Percentiles rank a stretch among this genome's conserved stretches.
Evolutionary conservation across 352 stramenopile species (phyloP).

Genomic region (Phytophthora multivora): DNA sequence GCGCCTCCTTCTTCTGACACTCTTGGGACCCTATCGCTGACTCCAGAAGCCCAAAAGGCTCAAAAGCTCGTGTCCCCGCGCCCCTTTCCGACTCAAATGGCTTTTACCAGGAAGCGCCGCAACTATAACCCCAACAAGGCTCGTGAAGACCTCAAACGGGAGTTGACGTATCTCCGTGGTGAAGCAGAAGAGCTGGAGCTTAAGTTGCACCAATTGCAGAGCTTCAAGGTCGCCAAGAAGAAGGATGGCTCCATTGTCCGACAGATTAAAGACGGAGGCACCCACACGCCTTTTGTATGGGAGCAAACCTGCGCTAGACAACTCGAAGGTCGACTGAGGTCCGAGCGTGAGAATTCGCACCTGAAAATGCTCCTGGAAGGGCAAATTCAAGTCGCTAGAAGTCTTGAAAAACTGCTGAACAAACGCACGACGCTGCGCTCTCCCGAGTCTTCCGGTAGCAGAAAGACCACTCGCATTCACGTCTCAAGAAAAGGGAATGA

Average conservation of each 20-base stretch:
- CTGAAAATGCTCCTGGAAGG: conserved; percentile 27
- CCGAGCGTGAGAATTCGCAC: conserved; percentile 32
- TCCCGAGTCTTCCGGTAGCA: conserved; percentile 23
- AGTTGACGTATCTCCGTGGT: conserved; percentile 26
- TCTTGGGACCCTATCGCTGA: neutral
- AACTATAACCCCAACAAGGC: conserved; percentile 40
- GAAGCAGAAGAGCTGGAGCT: conserved; percentile 23
- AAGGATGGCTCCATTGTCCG: neutral
- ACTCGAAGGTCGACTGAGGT: conserved; percentile 12
- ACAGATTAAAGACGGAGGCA: neutral
- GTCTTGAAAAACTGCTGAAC: conserved; percentile 34
- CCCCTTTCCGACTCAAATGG: neutral
- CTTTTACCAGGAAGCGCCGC: conserved; percentile 10
- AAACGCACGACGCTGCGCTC: conserved; percentile 13
- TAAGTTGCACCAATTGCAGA: conserved; percentile 21
- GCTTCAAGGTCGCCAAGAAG: conserved; percentile 17
- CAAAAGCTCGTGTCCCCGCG: neutral
- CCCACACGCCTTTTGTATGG: conserved; percentile 23
- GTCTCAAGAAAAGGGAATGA: conserved; percentile 23
- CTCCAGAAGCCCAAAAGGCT: neutral
- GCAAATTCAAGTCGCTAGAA: conserved; percentile 28
- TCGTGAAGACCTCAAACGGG: conserved; percentile 24
- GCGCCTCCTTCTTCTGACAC: neutral
- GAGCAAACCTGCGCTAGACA: conserved; percentile 25
- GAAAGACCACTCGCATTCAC: conserved; percentile 21